These are phyloP conservation scores for Penicillium brevicompactum DNA, from an alignment of 2,329 filamentous ascomycete species.

Conservation along the genomic window DNA sequence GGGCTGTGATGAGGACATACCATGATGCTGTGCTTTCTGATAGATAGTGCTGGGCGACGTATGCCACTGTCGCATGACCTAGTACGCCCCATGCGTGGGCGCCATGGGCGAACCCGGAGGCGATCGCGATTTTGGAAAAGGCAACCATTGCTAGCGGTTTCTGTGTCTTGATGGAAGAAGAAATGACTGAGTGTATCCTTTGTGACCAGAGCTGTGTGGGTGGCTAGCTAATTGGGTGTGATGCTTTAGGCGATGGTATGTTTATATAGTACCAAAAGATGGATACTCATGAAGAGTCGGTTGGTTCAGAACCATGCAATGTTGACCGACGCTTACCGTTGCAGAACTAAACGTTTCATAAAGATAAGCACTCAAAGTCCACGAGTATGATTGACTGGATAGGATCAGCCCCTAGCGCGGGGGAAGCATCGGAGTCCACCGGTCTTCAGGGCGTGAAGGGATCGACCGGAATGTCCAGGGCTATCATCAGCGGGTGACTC, in stretches of 20 bases:
- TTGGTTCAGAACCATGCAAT: not conserved
- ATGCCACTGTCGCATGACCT: constrained; percentile 58
- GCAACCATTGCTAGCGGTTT: constrained; percentile 8
- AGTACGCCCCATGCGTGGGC: constrained; percentile 54
- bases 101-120: constrained; percentile 10
- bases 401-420: not conserved
- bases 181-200: not conserved
- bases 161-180: no score
- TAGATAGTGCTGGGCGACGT: constrained; percentile 55
- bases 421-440: not conserved
- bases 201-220: no score
- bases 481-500: not conserved
- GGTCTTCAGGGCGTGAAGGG: not conserved
- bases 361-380: not conserved
- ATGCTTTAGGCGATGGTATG: not conserved
- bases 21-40: constrained; percentile 46
- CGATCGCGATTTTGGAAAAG: constrained; percentile 13
- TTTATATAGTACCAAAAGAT: not conserved
- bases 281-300: not conserved
- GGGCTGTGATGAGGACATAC: constrained; percentile 14
- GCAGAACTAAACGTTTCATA: not conserved
- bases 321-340: not conserved
- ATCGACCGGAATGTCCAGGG: not conserved
- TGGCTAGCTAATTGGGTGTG: not conserved
- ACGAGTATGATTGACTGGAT: not conserved